Conservation (phyloP, 768 basidiomycete species). For the Rhizopogon vesiculosus region DNA sequence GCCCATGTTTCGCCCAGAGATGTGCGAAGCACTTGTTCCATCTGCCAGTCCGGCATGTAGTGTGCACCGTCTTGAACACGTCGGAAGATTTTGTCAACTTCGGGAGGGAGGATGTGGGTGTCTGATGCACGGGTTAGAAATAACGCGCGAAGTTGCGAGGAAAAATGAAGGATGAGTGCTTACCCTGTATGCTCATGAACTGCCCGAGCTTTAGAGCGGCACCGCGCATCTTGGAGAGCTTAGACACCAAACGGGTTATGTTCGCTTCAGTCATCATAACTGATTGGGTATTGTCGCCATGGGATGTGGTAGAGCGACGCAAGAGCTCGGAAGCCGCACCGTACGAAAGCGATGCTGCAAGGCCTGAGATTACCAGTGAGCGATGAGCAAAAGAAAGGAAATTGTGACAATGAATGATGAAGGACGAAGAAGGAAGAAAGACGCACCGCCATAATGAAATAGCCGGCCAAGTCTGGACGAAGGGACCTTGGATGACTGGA, state of each 20-base stretch:
- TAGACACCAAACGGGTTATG: conserved; percentile 82
- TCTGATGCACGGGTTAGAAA: conserved; percentile 43
- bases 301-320: conserved; percentile 52
- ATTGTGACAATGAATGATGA: neutral
- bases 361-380: conserved; percentile 43
- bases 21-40: conserved; percentile 80
- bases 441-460: too few relatives aligned
- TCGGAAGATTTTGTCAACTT: conserved; percentile 85
- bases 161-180: neutral
- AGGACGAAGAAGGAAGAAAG: neutral
- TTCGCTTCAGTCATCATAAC: conserved; percentile 91
- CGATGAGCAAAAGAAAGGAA: neutral
- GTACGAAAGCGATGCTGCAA: conserved; percentile 84
- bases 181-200: conserved; percentile 95
- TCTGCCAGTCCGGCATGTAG: conserved; percentile 99
- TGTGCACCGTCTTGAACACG: conserved; percentile 93
- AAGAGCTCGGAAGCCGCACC: conserved; percentile 88
- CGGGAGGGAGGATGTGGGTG: conserved; percentile 82
- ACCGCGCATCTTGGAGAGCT: conserved; percentile 93
- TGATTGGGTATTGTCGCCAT: conserved; percentile 35
- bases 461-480: too few relatives aligned
- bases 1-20: conserved; percentile 78
- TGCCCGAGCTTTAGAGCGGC: conserved; percentile 96
- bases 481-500: too few relatives aligned
- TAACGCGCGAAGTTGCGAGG: neutral